These are phyloP conservation scores for Chaetomiaceae sp. DNA, from an alignment of 2,329 filamentous ascomycete species.

Conservation along the genomic window DNA sequence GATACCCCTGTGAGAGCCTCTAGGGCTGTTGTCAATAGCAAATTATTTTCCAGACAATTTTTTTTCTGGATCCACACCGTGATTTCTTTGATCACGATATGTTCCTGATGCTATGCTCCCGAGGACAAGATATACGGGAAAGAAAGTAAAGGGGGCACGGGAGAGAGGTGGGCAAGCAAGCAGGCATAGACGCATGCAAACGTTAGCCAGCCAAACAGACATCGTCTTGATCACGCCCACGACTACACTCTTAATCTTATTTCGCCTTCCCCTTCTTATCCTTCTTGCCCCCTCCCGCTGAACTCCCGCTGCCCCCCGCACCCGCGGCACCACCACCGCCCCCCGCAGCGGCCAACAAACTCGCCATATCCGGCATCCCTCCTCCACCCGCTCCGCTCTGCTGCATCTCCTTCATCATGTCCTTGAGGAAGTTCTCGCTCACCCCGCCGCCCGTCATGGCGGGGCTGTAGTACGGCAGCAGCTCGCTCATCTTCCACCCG, in stretches of 20 bases:
- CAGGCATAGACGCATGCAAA: too few relatives aligned
- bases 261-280: conserved; percentile 31
- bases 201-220: too few relatives aligned
- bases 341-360: conserved; percentile 26
- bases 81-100: too few relatives aligned
- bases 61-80: too few relatives aligned
- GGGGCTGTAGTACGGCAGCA: conserved; percentile 82
- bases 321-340: conserved; percentile 29
- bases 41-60: too few relatives aligned
- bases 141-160: too few relatives aligned
- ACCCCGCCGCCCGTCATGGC: conserved; percentile 91
- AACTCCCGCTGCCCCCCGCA: conserved; percentile 29
- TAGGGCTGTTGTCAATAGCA: too few relatives aligned
- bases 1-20: conserved; percentile 1
- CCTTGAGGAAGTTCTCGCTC: conserved; percentile 88
- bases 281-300: conserved; percentile 28
- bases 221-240: too few relatives aligned
- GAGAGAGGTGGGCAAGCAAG: too few relatives aligned
- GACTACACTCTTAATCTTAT: neutral
- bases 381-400: conserved; percentile 35
- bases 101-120: too few relatives aligned
- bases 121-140: too few relatives aligned
- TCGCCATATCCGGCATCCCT: conserved; percentile 40
- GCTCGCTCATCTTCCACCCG: conserved; percentile 84
- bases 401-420: conserved; percentile 92